phyloP scores from a whole-genome alignment of 345 rosid species.

The Hirschfeldia incana region DNA sequence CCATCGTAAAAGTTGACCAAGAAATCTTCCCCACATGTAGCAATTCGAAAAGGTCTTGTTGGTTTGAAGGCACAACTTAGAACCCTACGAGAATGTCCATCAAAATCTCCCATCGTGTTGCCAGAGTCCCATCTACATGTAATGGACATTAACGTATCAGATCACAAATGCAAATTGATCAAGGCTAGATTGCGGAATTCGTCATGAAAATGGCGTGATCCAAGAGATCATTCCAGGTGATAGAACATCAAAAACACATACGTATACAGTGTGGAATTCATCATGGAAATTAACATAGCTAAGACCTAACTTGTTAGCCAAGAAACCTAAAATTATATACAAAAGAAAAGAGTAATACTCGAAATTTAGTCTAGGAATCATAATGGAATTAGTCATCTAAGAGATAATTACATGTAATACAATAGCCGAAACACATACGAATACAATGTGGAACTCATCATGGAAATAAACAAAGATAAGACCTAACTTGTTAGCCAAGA shows the following conservation, averaged over 20 bases:
- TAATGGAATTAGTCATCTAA: background rate
- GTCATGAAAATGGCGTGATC: background rate
- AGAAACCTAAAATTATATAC: background rate
- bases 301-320: background rate
- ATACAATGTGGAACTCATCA: background rate
- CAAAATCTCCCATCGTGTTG: conserved; percentile 88
- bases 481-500: background rate
- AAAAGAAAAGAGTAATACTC: background rate
- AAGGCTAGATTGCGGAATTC: background rate
- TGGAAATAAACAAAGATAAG: background rate
- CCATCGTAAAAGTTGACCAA: conserved; percentile 91
- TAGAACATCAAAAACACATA: background rate
- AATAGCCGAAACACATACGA: background rate
- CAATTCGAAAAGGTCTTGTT: conserved; percentile 85
- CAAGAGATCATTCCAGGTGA: background rate
- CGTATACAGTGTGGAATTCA: background rate
- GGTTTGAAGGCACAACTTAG: conserved; percentile 91
- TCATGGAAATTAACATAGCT: background rate
- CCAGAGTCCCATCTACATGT: conserved; percentile 94
- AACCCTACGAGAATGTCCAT: conserved; percentile 90
- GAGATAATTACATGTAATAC: background rate
- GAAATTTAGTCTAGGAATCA: background rate
- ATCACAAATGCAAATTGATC: conserved; percentile 2
- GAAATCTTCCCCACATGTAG: conserved; percentile 93
- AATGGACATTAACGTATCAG: background rate